Evolutionary conservation across 2,329 filamentous ascomycete species (phyloP).

Genomic region (Pseudonectria foliicola): DNA sequence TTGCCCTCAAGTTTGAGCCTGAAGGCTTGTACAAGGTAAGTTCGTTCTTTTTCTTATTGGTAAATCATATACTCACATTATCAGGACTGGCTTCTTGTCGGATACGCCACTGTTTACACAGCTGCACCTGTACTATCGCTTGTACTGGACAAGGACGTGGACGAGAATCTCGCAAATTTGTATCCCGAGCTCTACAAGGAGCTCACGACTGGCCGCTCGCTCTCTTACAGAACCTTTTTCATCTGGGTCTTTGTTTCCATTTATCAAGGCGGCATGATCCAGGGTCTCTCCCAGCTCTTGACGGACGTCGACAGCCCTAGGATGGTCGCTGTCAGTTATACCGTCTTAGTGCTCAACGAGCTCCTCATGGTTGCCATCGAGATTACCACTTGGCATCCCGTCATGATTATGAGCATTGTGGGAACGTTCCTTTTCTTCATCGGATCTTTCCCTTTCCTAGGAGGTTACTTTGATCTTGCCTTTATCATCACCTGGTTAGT

Average conservation of each 20-base stretch:
- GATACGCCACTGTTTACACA: slow-evolving; percentile 94
- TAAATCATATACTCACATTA: slow-evolving; percentile 7
- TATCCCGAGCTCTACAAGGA: slow-evolving; percentile 98
- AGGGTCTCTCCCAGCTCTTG: slow-evolving; percentile 85
- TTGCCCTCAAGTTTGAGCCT: slow-evolving; percentile 85
- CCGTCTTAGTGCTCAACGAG: slow-evolving; percentile 87
- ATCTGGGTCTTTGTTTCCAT: slow-evolving; percentile 92
- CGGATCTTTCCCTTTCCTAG: slow-evolving; percentile 77
- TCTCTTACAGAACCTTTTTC: slow-evolving; percentile 93
- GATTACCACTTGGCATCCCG: slow-evolving; percentile 92
- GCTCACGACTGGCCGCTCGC: slow-evolving; percentile 76
- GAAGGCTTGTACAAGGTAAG: slow-evolving; percentile 78
- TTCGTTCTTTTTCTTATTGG: slow-evolving; percentile 1
- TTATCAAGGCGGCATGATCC: slow-evolving; percentile 92
- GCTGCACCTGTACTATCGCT: slow-evolving; percentile 88
- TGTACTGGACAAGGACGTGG: slow-evolving; percentile 90
- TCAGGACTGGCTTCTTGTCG: slow-evolving; percentile 88
- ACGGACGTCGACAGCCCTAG: slow-evolving; percentile 64
- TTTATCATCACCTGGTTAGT: slow-evolving; percentile 67
- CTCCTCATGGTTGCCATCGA: slow-evolving; percentile 95
- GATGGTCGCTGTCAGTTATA: slow-evolving; percentile 90
- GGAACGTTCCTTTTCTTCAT: slow-evolving; percentile 78
- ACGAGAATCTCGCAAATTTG: slow-evolving; percentile 85
- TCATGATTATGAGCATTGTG: slow-evolving; percentile 80
- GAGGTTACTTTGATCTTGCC: slow-evolving; percentile 78